Conservation (phyloP, 345 rosid genomes). For the Eucalyptus dawsonii region DNA sequence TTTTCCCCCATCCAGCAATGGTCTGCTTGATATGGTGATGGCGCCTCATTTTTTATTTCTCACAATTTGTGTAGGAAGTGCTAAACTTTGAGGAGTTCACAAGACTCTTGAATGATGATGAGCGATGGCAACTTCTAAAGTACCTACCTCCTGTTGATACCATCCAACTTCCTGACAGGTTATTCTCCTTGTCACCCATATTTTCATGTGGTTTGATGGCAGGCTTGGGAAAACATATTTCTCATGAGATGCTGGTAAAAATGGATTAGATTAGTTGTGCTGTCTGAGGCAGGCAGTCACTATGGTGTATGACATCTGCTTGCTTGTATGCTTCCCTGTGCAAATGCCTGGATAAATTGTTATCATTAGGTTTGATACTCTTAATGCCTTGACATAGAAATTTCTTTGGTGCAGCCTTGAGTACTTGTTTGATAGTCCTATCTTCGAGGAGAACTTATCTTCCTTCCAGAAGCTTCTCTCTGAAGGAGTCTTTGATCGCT, state of each 20-base stretch:
- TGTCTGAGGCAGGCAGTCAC: neutral
- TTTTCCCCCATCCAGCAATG: neutral
- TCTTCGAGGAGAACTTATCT: slow-evolving; percentile 73
- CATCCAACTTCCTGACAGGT: slow-evolving; percentile 50
- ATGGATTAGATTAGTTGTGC: neutral
- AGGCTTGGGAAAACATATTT: neutral
- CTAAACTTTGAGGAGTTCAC: slow-evolving; percentile 64
- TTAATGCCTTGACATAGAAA: neutral
- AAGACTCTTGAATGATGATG: slow-evolving; percentile 55
- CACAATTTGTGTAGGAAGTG: slow-evolving; percentile 38
- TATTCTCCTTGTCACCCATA: neutral
- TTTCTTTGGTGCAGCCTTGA: slow-evolving; percentile 45
- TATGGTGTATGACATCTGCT: neutral
- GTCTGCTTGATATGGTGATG: neutral
- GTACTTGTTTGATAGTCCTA: slow-evolving; percentile 71
- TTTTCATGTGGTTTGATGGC: neutral
- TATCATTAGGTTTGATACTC: neutral
- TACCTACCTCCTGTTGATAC: slow-evolving; percentile 60
- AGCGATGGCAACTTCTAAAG: slow-evolving; percentile 62
- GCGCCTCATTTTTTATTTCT: neutral
- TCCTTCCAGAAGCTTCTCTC: slow-evolving; percentile 60
- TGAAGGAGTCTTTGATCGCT: slow-evolving; percentile 65
- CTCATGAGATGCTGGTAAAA: neutral
- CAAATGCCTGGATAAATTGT: neutral
- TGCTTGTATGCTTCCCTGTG: neutral